Base-by-base conservation (phyloP, 805 yeast species). In the Cyberlindnera mycetangii region DNA sequence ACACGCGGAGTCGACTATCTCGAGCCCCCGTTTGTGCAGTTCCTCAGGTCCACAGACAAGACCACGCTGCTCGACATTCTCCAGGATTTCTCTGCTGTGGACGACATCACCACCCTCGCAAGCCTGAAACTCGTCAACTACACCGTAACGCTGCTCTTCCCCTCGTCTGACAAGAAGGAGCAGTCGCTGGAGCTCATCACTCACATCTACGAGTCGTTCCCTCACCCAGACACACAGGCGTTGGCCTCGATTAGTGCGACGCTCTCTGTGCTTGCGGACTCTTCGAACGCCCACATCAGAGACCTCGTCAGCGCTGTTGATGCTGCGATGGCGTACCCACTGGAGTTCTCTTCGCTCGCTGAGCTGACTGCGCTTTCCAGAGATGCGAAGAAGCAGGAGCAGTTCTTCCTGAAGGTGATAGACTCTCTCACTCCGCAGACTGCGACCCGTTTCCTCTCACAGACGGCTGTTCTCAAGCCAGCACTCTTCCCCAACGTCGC, bases 401-500 rank as follows among this genome's bases (percentile, higher is more conserved):
- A 33, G 7, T 44, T 42, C 36, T 41, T 50, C 17, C 37, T 42
- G 9, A 22, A 41, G 5, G 27, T 45, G 12, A 41, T 50, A 32
- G 40, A 40, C 10, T 30, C 39, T 4, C 41, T 46, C 12, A 46
- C 50, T 15, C 50, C 50, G 19, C 39, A 34, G 12, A 35, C 50
- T 1, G 46, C 50, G 6, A 19, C 47, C 3, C 25, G 16, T 5
- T 46, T 46, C 47, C 42, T 46, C 12, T 17, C 44, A 8, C 34
- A 36, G 17, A 32, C 50, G 8, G 16, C 44, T 5, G 30, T 31
- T 2, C 42, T 45, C 17, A 52, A 37, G 18, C 43, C 42, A 14
- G 43, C 47, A 14, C 36, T 45, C 10, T 50, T 52, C 37, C 47
- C 52, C 21, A 39, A 44, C 11, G 18, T 42, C 19, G 40, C 45